Percentiles rank a stretch among this genome's conserved stretches.
Evolutionary conservation across 2,329 filamentous ascomycete genomes (phyloP).

Genomic region (Colletotrichum lini): DNA sequence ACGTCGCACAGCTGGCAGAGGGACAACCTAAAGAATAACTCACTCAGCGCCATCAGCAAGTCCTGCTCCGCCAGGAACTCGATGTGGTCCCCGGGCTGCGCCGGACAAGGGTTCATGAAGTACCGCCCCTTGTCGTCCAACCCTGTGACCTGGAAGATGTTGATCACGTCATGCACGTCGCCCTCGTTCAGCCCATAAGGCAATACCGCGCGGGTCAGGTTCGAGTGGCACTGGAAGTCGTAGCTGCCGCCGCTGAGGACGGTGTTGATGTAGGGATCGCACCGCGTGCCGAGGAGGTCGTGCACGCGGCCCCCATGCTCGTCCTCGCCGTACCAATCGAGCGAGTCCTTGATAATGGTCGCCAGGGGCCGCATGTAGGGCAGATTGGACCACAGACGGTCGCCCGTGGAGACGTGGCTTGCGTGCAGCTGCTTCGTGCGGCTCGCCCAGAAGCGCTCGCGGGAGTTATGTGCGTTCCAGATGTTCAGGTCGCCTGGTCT

Average conservation of each 20-base stretch:
- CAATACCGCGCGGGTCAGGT: conserved; percentile 80
- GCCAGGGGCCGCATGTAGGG: conserved; percentile 83
- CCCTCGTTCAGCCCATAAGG: conserved; percentile 78
- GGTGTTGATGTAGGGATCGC: conserved; percentile 86
- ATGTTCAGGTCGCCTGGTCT: conserved; percentile 80
- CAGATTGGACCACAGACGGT: conserved; percentile 83
- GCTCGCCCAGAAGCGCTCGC: conserved; percentile 86
- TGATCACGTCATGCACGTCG: conserved; percentile 88
- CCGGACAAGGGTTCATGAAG: conserved; percentile 79
- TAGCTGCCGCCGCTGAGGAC: conserved; percentile 78
- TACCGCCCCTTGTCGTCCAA: conserved; percentile 80
- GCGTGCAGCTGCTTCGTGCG: conserved; percentile 85
- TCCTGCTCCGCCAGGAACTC: conserved; percentile 88
- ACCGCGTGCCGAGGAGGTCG: conserved; percentile 85
- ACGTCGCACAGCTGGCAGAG: too few species aligned
- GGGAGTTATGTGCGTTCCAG: conserved; percentile 82
- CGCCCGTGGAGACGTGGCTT: conserved; percentile 78
- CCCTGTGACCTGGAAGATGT: conserved; percentile 88
- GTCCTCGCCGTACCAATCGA: conserved; percentile 73
- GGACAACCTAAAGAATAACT: neutral
- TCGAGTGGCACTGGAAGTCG: conserved; percentile 88
- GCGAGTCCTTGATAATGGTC: conserved; percentile 79
- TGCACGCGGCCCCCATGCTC: conserved; percentile 78
- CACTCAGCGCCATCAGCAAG: conserved; percentile 73
- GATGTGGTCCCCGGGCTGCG: conserved; percentile 70